Evolutionary conservation across 1,284 basidiomycete genomes (phyloP), one percentile per base, ranked within the genome.

Genomic region (Hymenochaete sp.): DNA sequence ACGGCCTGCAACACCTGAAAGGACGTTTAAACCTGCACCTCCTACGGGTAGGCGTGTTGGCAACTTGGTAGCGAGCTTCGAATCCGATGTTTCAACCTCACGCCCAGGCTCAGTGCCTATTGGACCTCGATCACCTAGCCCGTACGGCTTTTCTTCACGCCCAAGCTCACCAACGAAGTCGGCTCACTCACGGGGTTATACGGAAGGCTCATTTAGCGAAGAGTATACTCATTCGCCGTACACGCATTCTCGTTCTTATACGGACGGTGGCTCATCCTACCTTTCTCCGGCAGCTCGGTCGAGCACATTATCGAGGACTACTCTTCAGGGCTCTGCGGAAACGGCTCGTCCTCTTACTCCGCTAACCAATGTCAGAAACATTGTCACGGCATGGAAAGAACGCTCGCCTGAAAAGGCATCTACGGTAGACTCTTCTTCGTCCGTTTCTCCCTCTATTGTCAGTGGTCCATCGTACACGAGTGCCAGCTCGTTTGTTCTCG

Each of bases 331-430:
- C 18, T 46, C 47, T n/a, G 40, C 49, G 31, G 37, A 21, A 7
- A 53, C 52, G 11, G 42, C 42, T 28, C 26, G 39, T n/a, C 40
- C 48, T n/a, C 72, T 78, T 4, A 82, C 79, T 3, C 82, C 83
- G 2, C 65, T 85, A 11, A 68, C 75, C 0, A 79, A 79, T 9
- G 82, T 91, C 26, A 72, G 82, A 21, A 89, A 84, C 52, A 80
- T 90, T 48, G 81, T 92, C 9, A 75, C 79, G 0, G 71, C 81
- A 3, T 91, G 86, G 86, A 86, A 82, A 59, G 79, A 79, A 52
- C 73, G 74, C 25, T 68, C 2, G 62, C 60, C 35, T 56, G 62
- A 31, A 64, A 53, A 33, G 58, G 59, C 50, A 25, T 52, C 33
- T 32, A 45, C 52, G 13, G 55, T 59, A 11, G 48, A 57, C 38